Percentiles rank a stretch among this genome's conserved stretches.
Evolutionary conservation across 352 stramenopile species (phyloP).

Genomic region (Globisporangium acanthophoron): DNA sequence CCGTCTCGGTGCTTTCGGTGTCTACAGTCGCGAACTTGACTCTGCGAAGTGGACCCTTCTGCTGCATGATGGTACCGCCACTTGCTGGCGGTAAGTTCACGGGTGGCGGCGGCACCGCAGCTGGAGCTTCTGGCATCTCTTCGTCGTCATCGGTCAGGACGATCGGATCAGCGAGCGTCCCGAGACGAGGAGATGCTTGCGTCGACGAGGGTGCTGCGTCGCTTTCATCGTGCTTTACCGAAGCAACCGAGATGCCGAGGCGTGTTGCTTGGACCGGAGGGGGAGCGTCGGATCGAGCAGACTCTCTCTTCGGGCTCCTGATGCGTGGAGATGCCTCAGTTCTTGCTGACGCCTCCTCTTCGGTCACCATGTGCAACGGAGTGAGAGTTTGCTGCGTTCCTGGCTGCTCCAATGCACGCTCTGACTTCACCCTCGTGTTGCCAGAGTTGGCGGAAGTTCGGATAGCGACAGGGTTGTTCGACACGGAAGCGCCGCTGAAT

Average conservation of each 20-base stretch:
- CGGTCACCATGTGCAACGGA: too few relatives aligned
- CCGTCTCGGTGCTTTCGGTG: constrained; percentile 4
- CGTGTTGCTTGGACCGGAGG: too few relatives aligned
- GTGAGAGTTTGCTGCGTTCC: too few relatives aligned
- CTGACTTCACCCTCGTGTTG: background rate
- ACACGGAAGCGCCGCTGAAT: background rate
- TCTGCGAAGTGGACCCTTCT: constrained; percentile 1
- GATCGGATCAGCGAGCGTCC: constrained; percentile 1
- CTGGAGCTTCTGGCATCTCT: background rate
- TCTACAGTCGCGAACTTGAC: constrained; percentile 1
- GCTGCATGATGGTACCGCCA: background rate
- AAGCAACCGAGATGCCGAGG: too few relatives aligned
- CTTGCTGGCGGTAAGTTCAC: background rate
- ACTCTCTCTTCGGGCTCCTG: too few relatives aligned
- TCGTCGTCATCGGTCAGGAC: background rate
- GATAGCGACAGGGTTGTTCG: background rate
- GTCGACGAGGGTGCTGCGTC: too few relatives aligned
- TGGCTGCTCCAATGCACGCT: background rate
- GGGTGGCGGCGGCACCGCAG: background rate
- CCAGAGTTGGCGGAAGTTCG: background rate
- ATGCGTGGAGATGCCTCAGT: too few relatives aligned
- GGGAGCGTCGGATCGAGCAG: too few relatives aligned
- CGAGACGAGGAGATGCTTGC: background rate
- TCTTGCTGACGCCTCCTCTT: too few relatives aligned
- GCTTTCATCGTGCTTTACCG: too few relatives aligned